Evolutionary conservation across 495 filamentous ascomycete genomes (phyloP), one percentile per base, ranked within the genome.

Genomic region (Talaromyces thailandensis): DNA sequence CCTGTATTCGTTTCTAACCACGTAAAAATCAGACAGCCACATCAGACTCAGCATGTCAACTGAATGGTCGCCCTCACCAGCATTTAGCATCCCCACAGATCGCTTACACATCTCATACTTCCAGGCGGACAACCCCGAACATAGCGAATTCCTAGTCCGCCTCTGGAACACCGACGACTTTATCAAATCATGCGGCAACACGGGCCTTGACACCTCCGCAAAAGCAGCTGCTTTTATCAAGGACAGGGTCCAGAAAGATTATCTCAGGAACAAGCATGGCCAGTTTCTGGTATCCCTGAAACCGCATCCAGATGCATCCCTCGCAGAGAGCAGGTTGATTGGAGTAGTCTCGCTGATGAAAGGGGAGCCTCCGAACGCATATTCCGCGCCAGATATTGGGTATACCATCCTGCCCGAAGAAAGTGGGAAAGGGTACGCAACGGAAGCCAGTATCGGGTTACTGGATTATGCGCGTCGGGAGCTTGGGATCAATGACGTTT

Each of bases 51-150:
- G 21, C n/a, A 48, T 48, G 43, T 21, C 43, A 18, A 48, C 8
- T 8, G 43, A 21, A 18, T 48, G 43, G 43, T 21, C 43, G 18
- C 43, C 29, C 28, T 64, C 66, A n/a, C 63, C 67, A 11, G 64
- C 23, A 12, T 72, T 74, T 64, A 37, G 23, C 48, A 72, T 76
- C 59, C 25, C 65, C 12, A 76, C 73, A 23, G 53, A 64, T 7
- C 72, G 73, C 11, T 71, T 78, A 9, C 66, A 62, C 37, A 70
- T 78, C 53, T 67, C 58, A 56, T 68, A 70, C 53, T 70, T 77
- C 50, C 45, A 68, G 24, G 68, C 69, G 7, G 32, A 61, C 28
- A 40, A 61, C 23, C 61, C 69, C 51, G 28, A 43, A 0, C 70
- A 75, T 63, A 70, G 65, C 58, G 66, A 65, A 48, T 76, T 73